Evolutionary conservation across 306 rosid genomes (phyloP), one percentile per base, ranked within the genome.

Genomic region (Castanea mollissima): DNA sequence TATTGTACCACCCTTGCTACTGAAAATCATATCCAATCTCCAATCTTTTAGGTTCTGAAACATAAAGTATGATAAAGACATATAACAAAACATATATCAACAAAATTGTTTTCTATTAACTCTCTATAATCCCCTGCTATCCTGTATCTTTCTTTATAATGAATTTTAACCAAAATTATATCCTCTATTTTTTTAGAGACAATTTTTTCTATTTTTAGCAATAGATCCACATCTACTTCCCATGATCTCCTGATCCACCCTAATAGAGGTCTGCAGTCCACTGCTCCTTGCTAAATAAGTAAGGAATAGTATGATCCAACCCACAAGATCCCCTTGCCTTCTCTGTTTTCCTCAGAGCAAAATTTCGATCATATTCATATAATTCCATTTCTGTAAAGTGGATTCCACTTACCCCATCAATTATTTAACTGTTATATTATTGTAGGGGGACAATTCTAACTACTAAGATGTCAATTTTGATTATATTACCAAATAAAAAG

Each of bases 1-100:
- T 91, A 56, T 86, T 93, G 79, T 95, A 92, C 99, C 98, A 95
- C 59, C 98, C 99, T 80, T 93, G 96, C 87, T 92, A 68, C 98
- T 95, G 90, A 84, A 85, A 71, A 74, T 51, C 38, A 77, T 62
- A 79, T 44, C 67, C 71, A 73, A 27, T 5, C 32, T 62, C n/a
- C 23, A 41, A 32, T 65, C 11, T 32, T 65, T 65, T 32, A 65
- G 71, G 20, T 31, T 65, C 49, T 1, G 2, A 65, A 32, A 27
- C 35, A 62, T 27, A 14, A 41, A 5, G 7, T 16, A 25, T 56
- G 13, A n/a, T 57, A 57, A 57, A 57, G n/a, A 3, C 63, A 20
- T 57, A 19, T 57, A 57, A 20, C 31, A 58, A 1, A 9, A 58
- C 21, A 58, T 58, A 21, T 21, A n/a, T 2, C 21, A 58, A 58